A percentile compares a stretch with the other conserved stretches of the same genome.
phyloP scores from a whole-genome alignment of 352 stramenopile genomes.

The Elongisporangium prolatum region DNA sequence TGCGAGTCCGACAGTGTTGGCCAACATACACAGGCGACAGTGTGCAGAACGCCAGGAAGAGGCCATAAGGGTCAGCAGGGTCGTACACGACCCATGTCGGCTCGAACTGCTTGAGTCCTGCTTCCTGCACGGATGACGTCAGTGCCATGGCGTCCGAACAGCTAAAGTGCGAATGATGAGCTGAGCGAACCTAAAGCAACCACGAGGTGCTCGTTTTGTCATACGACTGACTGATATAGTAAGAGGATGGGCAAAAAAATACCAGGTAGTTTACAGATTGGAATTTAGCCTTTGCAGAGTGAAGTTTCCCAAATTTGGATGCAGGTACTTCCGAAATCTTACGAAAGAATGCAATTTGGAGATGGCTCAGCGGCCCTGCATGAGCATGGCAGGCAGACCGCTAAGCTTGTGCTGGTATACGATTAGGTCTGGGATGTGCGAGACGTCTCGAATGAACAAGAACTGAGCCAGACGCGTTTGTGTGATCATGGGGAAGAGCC shows the following conservation, averaged over 20 bases:
- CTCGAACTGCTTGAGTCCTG: conserved; percentile 41
- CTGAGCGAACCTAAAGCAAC: not conserved
- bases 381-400: conserved; percentile 7
- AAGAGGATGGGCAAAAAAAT: not conserved
- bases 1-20: not conserved
- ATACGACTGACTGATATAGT: not conserved
- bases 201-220: not conserved
- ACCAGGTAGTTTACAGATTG: not conserved
- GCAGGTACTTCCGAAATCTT: not conserved
- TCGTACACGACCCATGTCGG: conserved; percentile 58
- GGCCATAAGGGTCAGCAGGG: conserved; percentile 31
- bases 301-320: not conserved
- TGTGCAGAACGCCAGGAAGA: conserved; percentile 41
- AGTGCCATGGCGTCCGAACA: not conserved
- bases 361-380: not conserved
- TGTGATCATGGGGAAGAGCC: conserved; percentile 56
- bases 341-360: not conserved
- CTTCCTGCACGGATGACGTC: conserved; percentile 3
- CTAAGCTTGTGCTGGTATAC: conserved; percentile 70
- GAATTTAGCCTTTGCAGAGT: not conserved
- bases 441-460: conserved; percentile 71
- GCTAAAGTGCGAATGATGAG: not conserved
- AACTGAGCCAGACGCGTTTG: conserved; percentile 40
- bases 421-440: conserved; percentile 72
- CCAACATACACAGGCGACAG: conserved; percentile 38